phyloP scores from a whole-genome alignment of 306 rosid species.

The Crataegus laevigata region DNA sequence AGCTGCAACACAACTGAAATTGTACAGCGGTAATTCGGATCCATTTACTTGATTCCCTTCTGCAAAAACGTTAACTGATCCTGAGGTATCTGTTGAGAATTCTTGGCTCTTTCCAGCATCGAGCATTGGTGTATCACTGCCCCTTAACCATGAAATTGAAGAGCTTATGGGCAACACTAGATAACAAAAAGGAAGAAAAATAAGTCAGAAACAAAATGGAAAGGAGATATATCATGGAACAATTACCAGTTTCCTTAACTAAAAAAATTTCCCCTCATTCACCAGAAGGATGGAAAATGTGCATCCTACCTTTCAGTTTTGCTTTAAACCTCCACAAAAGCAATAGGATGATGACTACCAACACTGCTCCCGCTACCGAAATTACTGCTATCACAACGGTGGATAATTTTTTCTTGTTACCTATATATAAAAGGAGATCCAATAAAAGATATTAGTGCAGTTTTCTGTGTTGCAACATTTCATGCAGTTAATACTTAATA shows the following conservation, averaged over 20 bases:
- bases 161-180: constrained; percentile 34
- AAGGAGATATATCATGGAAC: constrained; percentile 3
- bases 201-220: background rate
- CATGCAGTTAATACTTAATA: no score
- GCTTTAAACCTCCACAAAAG: constrained; percentile 42
- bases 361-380: constrained; percentile 36
- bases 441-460: background rate
- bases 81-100: constrained; percentile 58
- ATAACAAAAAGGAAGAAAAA: background rate
- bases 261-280: background rate
- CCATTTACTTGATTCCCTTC: constrained; percentile 48
- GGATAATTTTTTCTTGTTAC: constrained; percentile 25
- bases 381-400: constrained; percentile 20
- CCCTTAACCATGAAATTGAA: constrained; percentile 34
- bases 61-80: constrained; percentile 39
- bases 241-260: background rate
- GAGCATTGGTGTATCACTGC: constrained; percentile 18
- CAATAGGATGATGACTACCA: constrained; percentile 29
- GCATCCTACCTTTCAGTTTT: constrained; percentile 47
- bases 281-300: background rate
- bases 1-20: constrained; percentile 43
- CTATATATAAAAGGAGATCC: constrained; percentile 25
- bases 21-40: constrained; percentile 58
- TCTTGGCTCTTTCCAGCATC: constrained; percentile 41
- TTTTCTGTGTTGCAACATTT: background rate